Base-by-base conservation (phyloP, 176 grass and related monocot species). In the Oryza officinalis region DNA sequence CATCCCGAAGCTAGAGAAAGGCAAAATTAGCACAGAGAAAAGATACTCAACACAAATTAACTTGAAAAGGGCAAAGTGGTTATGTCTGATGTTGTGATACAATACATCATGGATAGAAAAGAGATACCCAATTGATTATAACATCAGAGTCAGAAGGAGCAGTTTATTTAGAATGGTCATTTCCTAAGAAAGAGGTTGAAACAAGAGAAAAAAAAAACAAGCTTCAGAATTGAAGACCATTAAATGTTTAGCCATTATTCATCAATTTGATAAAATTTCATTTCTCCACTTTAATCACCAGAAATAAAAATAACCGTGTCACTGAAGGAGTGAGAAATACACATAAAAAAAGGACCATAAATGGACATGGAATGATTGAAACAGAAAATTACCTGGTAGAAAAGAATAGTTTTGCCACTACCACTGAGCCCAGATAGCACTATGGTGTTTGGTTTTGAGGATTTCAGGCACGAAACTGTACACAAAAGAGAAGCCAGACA, bases 381-480 rank as follows among this genome's bases (percentile, higher is more conserved):
- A 37, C 45, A 66, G 27, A 27, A 4, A 82, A 63, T 63, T 90
- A 96, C 96, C 89, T 99, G 96, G 69, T 94, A 96, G 79, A 96
- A 99, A 27, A 99, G 91, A 66, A 91, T 74, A 64, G 96, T 96
- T 90, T 99, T 99, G n/a, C 96, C 96, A 81, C 96, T 89, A 54
- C 93, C 93, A 85, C 57, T 94, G 38, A 99, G 86, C 74, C 96
- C 93, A 50, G 91, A 92, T 77, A 99, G 86, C 78, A 92, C 70
- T 33, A 99, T 86, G 28, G 96, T 96, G 38, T 92, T 96, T 13
- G 87, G 69, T 83, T 99, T 96, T 0, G 93, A 92, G 60, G 87
- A 86, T 85, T 87, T 92, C 57, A 94, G 49, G 22, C 85, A 85
- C 80, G 80, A 93, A 65, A 88, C 93, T 98, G 87, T 26, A 27